Conservation (phyloP, 208 protist species). For the Trichomonas gallinae region DNA sequence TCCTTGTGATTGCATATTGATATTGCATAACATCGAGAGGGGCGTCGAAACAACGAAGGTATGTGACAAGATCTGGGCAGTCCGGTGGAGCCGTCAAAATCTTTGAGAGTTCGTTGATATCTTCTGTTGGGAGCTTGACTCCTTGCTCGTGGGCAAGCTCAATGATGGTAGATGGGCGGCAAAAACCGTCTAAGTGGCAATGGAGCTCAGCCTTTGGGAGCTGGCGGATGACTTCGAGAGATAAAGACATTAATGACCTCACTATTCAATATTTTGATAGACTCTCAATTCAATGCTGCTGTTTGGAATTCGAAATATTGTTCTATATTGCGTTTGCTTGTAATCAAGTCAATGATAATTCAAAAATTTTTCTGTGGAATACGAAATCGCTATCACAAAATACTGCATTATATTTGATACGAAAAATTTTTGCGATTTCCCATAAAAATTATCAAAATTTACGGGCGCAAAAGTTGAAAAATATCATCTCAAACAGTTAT, state of each 20-base stretch:
- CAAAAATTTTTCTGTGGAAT: no score
- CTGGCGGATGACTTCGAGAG: neutral
- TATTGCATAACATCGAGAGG: neutral
- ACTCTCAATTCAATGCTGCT: no score
- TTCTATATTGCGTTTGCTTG: no score
- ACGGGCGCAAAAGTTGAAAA: no score
- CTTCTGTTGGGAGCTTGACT: neutral
- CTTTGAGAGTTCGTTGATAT: neutral
- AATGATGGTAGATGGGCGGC: neutral
- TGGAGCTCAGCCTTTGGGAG: conserved; percentile 21
- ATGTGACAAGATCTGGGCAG: neutral
- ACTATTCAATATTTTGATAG: no score
- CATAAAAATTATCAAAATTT: no score
- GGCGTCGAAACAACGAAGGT: neutral
- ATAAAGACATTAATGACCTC: neutral
- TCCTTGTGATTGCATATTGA: neutral
- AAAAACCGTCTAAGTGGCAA: neutral
- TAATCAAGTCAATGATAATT: no score
- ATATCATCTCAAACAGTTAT: no score
- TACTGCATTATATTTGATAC: no score
- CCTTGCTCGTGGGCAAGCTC: neutral
- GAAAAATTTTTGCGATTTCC: no score
- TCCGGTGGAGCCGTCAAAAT: neutral
- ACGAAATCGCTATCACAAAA: no score
- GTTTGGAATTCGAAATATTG: no score